These are phyloP conservation scores for Trichoderma atroviride DNA, from an alignment of 2,329 filamentous ascomycete genomes.

Conservation along the genomic window DNA sequence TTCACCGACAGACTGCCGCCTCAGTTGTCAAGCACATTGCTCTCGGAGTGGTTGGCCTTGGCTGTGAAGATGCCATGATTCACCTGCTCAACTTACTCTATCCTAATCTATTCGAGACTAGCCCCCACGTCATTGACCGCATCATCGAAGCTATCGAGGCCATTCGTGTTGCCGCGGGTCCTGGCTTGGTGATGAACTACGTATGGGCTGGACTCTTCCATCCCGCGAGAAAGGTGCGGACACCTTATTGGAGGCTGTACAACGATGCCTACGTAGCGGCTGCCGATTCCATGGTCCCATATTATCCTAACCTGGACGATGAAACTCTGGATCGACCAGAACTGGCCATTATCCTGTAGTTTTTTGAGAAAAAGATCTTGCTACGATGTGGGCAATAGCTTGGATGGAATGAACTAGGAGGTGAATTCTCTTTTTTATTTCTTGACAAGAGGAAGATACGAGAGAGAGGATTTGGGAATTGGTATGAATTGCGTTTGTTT, in stretches of 20 bases:
- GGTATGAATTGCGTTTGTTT: background rate
- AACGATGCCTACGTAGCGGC: slow-evolving; percentile 95
- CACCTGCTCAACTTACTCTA: slow-evolving; percentile 95
- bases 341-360: slow-evolving; percentile 77
- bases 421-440: background rate
- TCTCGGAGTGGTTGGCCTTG: slow-evolving; percentile 93
- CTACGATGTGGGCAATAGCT: background rate
- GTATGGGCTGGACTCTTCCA: slow-evolving; percentile 98
- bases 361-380: background rate
- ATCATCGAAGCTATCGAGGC: slow-evolving; percentile 98
- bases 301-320: slow-evolving; percentile 86
- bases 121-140: slow-evolving; percentile 95
- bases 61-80: slow-evolving; percentile 97
- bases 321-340: slow-evolving; percentile 79
- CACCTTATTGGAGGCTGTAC: slow-evolving; percentile 94
- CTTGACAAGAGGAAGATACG: background rate
- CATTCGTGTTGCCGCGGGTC: slow-evolving; percentile 88
- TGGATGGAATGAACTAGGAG: background rate
- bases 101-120: slow-evolving; percentile 97
- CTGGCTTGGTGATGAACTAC: slow-evolving; percentile 94
- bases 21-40: slow-evolving; percentile 98
- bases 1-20: slow-evolving; percentile 94
- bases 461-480: background rate
- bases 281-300: slow-evolving; percentile 93
- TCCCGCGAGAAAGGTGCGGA: slow-evolving; percentile 89